phyloP scores from a whole-genome alignment of 2,329 filamentous ascomycete species.

The Aspergillus niger region DNA sequence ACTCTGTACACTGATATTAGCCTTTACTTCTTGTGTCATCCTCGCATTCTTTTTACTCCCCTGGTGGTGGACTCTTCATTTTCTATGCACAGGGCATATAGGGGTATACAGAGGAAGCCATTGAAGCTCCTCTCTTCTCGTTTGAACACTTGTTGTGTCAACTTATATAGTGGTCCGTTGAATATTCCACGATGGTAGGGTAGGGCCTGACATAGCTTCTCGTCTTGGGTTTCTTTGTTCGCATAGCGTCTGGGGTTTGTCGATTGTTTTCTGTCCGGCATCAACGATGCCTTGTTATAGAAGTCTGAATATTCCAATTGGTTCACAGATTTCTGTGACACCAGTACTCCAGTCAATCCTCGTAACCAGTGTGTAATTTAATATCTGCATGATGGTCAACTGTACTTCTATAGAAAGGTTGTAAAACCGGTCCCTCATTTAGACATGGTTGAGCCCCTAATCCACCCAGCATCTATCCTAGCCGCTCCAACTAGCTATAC shows the following conservation, averaged over 20 bases:
- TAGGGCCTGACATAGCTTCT: constrained; percentile 19
- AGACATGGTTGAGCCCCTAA: background rate
- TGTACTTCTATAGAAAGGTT: background rate
- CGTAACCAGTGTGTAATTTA: background rate
- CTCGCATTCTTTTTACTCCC: background rate
- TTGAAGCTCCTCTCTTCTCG: constrained; percentile 11
- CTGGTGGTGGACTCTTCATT: background rate
- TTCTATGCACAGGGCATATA: constrained; percentile 11
- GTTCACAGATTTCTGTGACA: background rate
- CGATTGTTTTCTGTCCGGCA: constrained; percentile 21
- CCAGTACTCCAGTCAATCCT: background rate
- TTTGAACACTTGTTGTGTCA: constrained; percentile 13
- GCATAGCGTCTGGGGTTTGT: constrained; percentile 43
- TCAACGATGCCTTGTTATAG: constrained; percentile 12
- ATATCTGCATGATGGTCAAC: background rate
- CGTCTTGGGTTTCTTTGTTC: constrained; percentile 34
- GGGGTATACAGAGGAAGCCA: constrained; percentile 8
- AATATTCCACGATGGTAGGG: constrained; percentile 15
- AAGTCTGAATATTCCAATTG: background rate
- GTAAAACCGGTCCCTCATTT: background rate
- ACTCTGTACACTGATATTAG: constrained; percentile 33
- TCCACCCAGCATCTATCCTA: too few relatives aligned
- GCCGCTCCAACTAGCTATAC: background rate
- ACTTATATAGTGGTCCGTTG: constrained; percentile 24
- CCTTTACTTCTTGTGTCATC: constrained; percentile 8